These are phyloP conservation scores for Pseudocercospora cruenta DNA, from an alignment of 2,329 filamentous ascomycete species.

Conservation along the genomic window DNA sequence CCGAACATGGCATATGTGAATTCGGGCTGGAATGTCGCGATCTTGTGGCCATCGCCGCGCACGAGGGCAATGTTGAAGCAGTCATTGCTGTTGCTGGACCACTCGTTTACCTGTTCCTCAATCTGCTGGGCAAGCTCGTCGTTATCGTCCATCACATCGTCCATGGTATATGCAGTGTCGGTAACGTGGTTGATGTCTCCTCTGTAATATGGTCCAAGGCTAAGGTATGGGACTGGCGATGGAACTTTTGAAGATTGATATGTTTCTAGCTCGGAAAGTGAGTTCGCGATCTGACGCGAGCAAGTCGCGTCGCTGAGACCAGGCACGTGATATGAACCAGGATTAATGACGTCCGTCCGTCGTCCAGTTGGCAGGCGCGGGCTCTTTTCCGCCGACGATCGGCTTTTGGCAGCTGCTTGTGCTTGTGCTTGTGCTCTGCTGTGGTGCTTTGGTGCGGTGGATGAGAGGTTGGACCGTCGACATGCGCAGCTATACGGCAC, in stretches of 20 bases:
- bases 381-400: not conserved
- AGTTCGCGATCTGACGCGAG: not conserved
- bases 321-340: not conserved
- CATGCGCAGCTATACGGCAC: not conserved
- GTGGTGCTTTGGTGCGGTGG: not conserved
- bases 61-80: constrained; percentile 65
- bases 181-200: not conserved
- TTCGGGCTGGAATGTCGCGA: constrained; percentile 69
- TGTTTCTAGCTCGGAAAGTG: not conserved
- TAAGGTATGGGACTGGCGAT: not conserved
- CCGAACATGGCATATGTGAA: constrained; percentile 94
- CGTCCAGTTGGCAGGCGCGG: not conserved
- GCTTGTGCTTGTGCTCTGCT: not conserved
- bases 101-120: constrained; percentile 36
- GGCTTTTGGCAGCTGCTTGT: not conserved
- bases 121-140: constrained; percentile 33
- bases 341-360: not conserved
- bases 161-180: not conserved
- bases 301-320: not conserved
- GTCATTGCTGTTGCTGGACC: constrained; percentile 65
- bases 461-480: not conserved
- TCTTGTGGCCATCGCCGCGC: constrained; percentile 51
- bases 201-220: not conserved
- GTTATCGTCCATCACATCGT: constrained; percentile 25
- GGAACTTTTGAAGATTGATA: not conserved